A percentile compares a stretch with the other conserved stretches of the same genome.
Evolutionary conservation across 345 rosid genomes (phyloP).

Genomic region (Camelina neglecta): DNA sequence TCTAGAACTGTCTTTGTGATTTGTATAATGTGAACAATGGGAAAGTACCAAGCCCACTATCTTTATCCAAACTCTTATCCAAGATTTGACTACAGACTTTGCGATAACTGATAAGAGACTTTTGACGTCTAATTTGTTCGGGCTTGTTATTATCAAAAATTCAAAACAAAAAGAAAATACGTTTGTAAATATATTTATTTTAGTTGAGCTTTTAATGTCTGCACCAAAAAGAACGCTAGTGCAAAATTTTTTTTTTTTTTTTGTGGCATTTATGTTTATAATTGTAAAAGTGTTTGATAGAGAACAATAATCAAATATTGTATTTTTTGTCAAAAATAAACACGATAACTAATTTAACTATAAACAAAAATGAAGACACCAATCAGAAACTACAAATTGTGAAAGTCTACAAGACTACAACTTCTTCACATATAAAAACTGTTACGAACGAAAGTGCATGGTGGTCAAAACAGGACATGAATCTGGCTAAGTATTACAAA

Average conservation of each 20-base stretch:
- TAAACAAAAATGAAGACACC: not conserved
- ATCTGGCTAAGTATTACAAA: conserved; percentile 4
- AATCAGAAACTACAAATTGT: not conserved
- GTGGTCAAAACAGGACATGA: conserved; percentile 19
- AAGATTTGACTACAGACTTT: conserved; percentile 28
- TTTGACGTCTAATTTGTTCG: conserved; percentile 40
- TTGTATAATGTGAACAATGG: conserved; percentile 22
- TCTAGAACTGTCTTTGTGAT: conserved; percentile 13
- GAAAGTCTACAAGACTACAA: not conserved
- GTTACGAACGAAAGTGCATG: conserved; percentile 3
- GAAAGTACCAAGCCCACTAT: conserved; percentile 27
- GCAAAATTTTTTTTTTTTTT: not conserved
- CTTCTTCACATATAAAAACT: not conserved
- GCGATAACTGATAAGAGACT: not conserved
- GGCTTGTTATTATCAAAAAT: conserved; percentile 1
- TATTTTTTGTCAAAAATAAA: not conserved
- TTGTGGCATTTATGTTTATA: not conserved
- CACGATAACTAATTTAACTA: not conserved
- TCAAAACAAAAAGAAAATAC: too few relatives aligned
- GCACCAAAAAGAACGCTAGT: too few relatives aligned
- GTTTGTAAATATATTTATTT: too few relatives aligned
- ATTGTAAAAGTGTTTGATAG: not conserved
- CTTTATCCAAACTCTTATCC: conserved; percentile 35
- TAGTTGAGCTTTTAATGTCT: too few relatives aligned
- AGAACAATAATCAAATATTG: not conserved